phyloP scores from a whole-genome alignment of 2,329 filamentous ascomycete genomes.

The Fusarium veterinarium region DNA sequence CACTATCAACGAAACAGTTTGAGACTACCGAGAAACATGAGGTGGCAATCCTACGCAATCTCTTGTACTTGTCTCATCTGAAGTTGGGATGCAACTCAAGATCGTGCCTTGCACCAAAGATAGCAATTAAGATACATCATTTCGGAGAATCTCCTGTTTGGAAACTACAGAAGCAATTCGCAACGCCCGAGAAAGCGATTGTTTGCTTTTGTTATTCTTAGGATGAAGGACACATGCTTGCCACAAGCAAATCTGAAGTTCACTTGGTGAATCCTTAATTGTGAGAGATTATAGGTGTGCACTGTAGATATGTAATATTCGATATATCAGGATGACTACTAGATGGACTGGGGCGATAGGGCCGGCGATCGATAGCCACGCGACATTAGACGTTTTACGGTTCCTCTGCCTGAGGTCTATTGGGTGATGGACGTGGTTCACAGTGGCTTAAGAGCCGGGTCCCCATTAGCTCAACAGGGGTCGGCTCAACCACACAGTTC shows the following conservation, averaged over 20 bases:
- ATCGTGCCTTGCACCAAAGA: slow-evolving; percentile 3
- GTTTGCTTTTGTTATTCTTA: slow-evolving; percentile 6
- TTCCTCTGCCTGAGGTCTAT: slow-evolving; percentile 14
- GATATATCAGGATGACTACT: slow-evolving; percentile 16
- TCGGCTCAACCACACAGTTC: not conserved
- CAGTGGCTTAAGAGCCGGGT: slow-evolving; percentile 10
- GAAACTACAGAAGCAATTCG: slow-evolving; percentile 18
- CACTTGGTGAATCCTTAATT: not conserved
- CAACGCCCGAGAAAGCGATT: slow-evolving; percentile 7
- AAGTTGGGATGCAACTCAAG: slow-evolving; percentile 6
- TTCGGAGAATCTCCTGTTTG: slow-evolving; percentile 1
- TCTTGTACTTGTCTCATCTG: slow-evolving; percentile 6
- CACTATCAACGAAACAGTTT: not conserved
- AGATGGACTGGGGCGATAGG: not conserved
- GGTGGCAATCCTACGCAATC: not conserved
- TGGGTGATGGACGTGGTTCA: slow-evolving; percentile 19
- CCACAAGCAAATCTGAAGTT: not conserved
- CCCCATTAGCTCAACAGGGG: slow-evolving; percentile 21
- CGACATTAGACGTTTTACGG: slow-evolving; percentile 10
- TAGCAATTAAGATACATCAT: slow-evolving; percentile 15
- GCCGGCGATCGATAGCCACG: slow-evolving; percentile 14
- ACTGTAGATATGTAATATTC: not conserved
- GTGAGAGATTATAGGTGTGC: not conserved
- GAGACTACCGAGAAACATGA: slow-evolving; percentile 10
- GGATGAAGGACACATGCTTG: not conserved